Conservation (phyloP, 768 basidiomycete species). For the Suillus occidentalis region DNA sequence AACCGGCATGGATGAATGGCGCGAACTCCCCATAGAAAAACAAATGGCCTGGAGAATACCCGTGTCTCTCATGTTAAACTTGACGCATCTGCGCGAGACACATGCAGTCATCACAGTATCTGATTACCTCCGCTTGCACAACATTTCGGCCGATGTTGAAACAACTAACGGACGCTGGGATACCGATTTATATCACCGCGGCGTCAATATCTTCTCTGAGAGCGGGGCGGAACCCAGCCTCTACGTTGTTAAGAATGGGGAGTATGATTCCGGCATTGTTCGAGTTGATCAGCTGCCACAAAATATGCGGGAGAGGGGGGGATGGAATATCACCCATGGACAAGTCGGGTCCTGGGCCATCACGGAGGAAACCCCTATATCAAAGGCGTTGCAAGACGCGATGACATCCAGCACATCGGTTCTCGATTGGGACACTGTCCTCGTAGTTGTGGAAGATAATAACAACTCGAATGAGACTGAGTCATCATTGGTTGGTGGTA, state of each 20-base stretch:
- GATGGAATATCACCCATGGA: conserved; percentile 24
- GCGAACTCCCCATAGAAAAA: conserved; percentile 35
- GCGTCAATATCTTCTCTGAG: conserved; percentile 10
- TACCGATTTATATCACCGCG: conserved; percentile 33
- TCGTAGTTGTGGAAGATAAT: conserved; percentile 18
- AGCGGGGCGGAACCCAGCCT: conserved; percentile 25
- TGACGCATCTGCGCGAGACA: conserved; percentile 36
- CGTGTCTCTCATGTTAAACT: conserved; percentile 42
- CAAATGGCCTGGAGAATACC: conserved; percentile 38
- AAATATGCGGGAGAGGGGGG: conserved; percentile 33
- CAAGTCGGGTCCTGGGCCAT: conserved; percentile 16
- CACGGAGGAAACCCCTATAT: conserved; percentile 18
- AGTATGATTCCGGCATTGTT: conserved; percentile 37
- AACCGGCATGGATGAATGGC: conserved; percentile 40
- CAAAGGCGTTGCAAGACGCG: conserved; percentile 16
- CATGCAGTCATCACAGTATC: conserved; percentile 40
- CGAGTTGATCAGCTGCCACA: conserved; percentile 39
- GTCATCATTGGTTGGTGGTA: conserved; percentile 23
- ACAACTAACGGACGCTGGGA: conserved; percentile 39
- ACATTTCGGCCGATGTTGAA: conserved; percentile 33
- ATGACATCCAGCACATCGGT: conserved; percentile 16
- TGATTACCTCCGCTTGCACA: conserved; percentile 45
- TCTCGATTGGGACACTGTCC: conserved; percentile 27
- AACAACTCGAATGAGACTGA: conserved; percentile 20
- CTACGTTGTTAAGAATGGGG: conserved; percentile 35